Base-by-base conservation (phyloP, 345 rosid species). In the Microthlaspi erraticum region DNA sequence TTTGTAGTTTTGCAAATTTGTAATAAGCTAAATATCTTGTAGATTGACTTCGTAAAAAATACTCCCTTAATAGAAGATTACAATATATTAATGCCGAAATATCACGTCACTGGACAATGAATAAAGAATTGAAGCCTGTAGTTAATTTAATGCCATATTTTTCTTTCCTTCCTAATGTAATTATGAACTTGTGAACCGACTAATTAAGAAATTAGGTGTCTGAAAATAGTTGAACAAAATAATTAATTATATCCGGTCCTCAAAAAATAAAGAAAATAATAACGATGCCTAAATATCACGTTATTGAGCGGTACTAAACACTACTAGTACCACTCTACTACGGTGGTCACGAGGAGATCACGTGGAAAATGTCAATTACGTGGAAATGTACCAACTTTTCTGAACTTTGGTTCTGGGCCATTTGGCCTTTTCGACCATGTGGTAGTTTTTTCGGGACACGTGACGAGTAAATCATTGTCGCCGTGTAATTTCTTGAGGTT, bases 331-430 rank as follows among this genome's bases (percentile, higher is more conserved):
- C 8, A 36, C 39, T 8, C 9, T n/a, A 39, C 23, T 17, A 17
- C 45, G 53, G 71, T 55, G 17, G 57, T 72, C 58, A 64, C 38
- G 20, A 37, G 73, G 38, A 46, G 52, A 58, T 58, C 51, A 70
- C 77, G 43, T 57, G 71, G 56, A 72, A 54, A 63, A 44, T 45
- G 64, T 44, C 57, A 44, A 45, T 10, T 63, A 45, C 70, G 64
- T 73, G 71, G 56, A 45, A 16, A 26, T 37, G 26, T 56, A 56
- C 36, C 60, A 56, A 64, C 59, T 64, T 56, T 53, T 14, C 2
- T 19, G 13, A 17, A 57, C 3, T 19, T 4, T 62, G 31, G 17
- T 51, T 71, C 3, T 20, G 23, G 2, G 23, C 23, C 23, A 1
- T 64, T 61, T 20, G 37, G n/a, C n/a, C n/a, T 55, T 43, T 29